A percentile compares a stretch with the other conserved stretches of the same genome.
phyloP scores from a whole-genome alignment of 2,329 filamentous ascomycete genomes.

The Sclerotinia trifoliorum region DNA sequence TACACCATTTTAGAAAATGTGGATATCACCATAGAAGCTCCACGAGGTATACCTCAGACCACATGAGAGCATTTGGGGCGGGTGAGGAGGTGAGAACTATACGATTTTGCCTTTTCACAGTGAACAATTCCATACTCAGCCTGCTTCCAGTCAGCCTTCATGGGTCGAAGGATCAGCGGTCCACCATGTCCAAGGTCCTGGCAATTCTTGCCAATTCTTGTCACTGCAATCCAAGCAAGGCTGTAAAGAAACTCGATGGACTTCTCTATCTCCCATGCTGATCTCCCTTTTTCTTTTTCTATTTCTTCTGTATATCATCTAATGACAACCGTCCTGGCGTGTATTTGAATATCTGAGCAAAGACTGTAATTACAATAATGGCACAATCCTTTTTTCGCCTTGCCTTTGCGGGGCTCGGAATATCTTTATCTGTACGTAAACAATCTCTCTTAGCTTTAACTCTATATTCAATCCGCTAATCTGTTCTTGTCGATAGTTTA shows the following conservation, averaged over 20 bases:
- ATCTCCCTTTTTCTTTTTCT: neutral
- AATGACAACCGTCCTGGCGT: constrained; percentile 4
- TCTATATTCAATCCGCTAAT: constrained; percentile 10
- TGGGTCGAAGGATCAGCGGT: constrained; percentile 15
- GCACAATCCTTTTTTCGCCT: constrained; percentile 8
- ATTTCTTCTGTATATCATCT: constrained; percentile 11
- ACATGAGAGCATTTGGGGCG: neutral
- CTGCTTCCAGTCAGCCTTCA: constrained; percentile 17
- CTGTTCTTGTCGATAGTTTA: constrained; percentile 16
- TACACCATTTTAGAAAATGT: constrained; percentile 6
- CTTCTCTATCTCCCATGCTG: neutral
- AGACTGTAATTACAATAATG: constrained; percentile 8
- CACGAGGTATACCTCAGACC: neutral
- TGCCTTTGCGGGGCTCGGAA: neutral
- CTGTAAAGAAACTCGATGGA: constrained; percentile 6
- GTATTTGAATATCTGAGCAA: neutral
- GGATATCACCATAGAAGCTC: neutral
- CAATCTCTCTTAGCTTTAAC: neutral
- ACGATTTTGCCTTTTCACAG: neutral
- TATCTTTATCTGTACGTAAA: constrained; percentile 19
- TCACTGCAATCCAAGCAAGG: constrained; percentile 1
- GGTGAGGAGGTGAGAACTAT: constrained; percentile 6
- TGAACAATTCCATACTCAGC: neutral
- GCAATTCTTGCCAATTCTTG: constrained; percentile 11
- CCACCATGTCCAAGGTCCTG: neutral